phyloP scores from a whole-genome alignment of 2,329 filamentous ascomycete genomes.

The Aspergillus novoparasiticus region DNA sequence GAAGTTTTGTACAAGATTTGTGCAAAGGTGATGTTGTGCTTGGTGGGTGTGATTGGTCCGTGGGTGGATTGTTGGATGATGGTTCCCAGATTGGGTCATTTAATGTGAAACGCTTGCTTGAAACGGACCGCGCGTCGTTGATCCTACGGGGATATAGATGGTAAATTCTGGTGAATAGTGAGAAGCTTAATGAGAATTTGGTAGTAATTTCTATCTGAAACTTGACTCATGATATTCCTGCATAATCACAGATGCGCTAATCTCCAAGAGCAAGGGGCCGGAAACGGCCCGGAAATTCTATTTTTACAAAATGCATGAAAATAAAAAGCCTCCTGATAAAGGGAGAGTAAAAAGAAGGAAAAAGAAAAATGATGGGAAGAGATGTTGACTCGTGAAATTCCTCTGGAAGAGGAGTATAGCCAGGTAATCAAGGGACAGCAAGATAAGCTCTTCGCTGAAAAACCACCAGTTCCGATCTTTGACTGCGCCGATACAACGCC shows the following conservation, averaged over 20 bases:
- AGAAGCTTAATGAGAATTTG: neutral
- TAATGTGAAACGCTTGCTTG: slow-evolving; percentile 7
- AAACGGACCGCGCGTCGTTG: slow-evolving; percentile 3
- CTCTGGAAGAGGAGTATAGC: slow-evolving; percentile 9
- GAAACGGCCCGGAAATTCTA: slow-evolving; percentile 35
- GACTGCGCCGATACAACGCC: slow-evolving; percentile 42
- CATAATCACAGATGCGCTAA: slow-evolving; percentile 40
- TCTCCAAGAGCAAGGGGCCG: slow-evolving; percentile 32
- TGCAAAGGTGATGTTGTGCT: neutral
- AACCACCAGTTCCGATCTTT: slow-evolving; percentile 33
- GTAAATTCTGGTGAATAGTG: neutral
- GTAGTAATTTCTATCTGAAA: slow-evolving; percentile 16
- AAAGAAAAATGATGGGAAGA: slow-evolving; percentile 17
- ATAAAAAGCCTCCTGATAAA: slow-evolving; percentile 18
- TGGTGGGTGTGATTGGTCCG: neutral
- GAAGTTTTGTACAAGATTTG: neutral
- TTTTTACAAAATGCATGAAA: slow-evolving; percentile 40
- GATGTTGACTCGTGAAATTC: slow-evolving; percentile 16
- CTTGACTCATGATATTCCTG: slow-evolving; percentile 37
- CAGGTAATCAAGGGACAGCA: slow-evolving; percentile 20
- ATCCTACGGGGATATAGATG: neutral
- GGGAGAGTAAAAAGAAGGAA: slow-evolving; percentile 3
- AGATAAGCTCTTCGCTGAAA: slow-evolving; percentile 27
- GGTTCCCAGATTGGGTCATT: neutral
- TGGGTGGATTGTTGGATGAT: neutral